Evolutionary conservation across 2,329 filamentous ascomycete genomes (phyloP), one percentile per base, ranked within the genome.

Genomic region (Rasamsonia emersonii): DNA sequence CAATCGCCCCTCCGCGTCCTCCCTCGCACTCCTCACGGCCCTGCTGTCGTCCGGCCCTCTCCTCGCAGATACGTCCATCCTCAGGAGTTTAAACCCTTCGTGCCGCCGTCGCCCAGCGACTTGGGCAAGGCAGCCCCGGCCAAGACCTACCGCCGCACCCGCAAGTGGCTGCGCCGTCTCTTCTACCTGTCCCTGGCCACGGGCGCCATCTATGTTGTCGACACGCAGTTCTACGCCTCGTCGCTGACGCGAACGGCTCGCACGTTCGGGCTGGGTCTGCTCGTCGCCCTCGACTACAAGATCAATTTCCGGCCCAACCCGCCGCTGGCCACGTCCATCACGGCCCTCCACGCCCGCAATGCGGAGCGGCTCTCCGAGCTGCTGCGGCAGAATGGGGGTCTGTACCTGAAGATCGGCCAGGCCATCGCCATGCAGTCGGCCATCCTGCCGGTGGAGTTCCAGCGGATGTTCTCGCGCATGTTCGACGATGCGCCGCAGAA

Each of bases 391-490:
- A 98, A 98, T 69, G 89, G 91, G 38, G 91, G 91, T 0, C 62
- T 98, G 11, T 98, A 96, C 54, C 70, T 96, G 53, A 98, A 98
- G 70, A 95, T 98, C 37, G 91, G 91, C 1, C 91, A 98, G 67
- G 91, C 91, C 4, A 89, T 98, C 45, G 91, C 89, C 9, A 96
- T 96, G 91, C 91, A 98, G 68, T 89, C 83, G 45, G 89, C 89
- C 0, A 79, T 96, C 16, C 64, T 98, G 40, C 91, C 91, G 16
- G 84, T 88, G 0, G 86, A 94, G 59, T 96, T 96, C 48, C 86
- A 94, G 65, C 79, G 80, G 50, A 96, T 95, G 86, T 98, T 98
- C 54, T 71, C 81, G 14, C 75, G 82, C 50, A 95, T 98, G 86
- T 98, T 96, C 55, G 91, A 96, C 54, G 89, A 96, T 64, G 91